Evolutionary conservation across 2,329 filamentous ascomycete genomes (phyloP), one percentile per base, ranked within the genome.

Genomic region (Dissoconium aciculare): DNA sequence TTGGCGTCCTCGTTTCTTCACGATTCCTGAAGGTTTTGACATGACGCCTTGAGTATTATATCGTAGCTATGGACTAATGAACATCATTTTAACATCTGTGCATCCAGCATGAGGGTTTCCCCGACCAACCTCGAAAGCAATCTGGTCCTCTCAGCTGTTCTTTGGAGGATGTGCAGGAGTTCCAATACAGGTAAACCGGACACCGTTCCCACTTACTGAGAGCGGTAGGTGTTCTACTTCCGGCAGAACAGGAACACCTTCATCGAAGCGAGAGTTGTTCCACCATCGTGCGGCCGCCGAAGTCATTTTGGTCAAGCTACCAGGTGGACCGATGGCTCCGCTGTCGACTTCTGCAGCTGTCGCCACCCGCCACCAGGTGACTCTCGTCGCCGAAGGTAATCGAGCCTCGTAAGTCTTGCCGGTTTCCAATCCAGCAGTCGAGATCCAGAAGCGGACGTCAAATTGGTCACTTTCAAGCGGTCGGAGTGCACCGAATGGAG

Each of bases 191-290:
- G 8, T n/a, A n/a, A 23, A 23, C 8, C 19, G 8, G n/a, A 23
- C 19, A 23, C 19, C 8, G n/a, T 23, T n/a, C 8, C 19, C 19
- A 23, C n/a, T n/a, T 23, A 23, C 19, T 8, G n/a, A 8, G 19
- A 23, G 8, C 19, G 19, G 19, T 23, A 23, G 19, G 8, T 23
- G 19, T n/a, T n/a, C 19, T 8, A n/a, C n/a, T n/a, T 23, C 19
- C 8, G 19, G 19, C 19, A 23, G n/a, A n/a, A 23, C 19, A 23
- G 19, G 19, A 23, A 23, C 19, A n/a, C 19, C 19, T 23, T 23
- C 19, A n/a, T n/a, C 19, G 19, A n/a, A 23, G 8, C 19, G 19
- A n/a, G 8, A 8, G 19, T n/a, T n/a, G 8, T 23, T 23, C 19
- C 19, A 23, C 19, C 19, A 23, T n/a, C 8, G n/a, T 23, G 19